Percentiles rank a stretch among this genome's conserved stretches.
Conservation (phyloP, 2,329 filamentous ascomycete genomes). For the Coniochaeta hoffmannii region DNA sequence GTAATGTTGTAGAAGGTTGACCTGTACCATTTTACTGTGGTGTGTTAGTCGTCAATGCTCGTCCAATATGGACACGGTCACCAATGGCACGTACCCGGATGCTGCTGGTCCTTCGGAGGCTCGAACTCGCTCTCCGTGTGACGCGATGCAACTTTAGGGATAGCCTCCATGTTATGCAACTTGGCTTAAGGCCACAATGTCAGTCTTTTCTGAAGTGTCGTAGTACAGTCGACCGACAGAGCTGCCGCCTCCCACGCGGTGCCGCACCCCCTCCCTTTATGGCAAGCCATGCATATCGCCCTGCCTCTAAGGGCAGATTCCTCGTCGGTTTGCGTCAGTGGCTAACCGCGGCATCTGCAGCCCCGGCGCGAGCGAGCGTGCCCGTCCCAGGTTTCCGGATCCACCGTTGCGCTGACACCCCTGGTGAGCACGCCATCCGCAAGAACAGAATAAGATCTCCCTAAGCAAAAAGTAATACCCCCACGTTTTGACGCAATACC, state of each 20-base stretch:
- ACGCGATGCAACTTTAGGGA: background rate
- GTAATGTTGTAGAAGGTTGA: conserved; percentile 68
- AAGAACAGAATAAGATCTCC: too few relatives aligned
- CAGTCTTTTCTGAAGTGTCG: background rate
- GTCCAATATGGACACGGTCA: background rate
- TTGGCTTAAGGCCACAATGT: background rate
- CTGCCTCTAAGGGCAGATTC: background rate
- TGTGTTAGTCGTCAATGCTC: background rate
- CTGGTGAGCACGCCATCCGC: background rate
- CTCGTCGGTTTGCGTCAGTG: background rate
- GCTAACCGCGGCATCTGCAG: background rate
- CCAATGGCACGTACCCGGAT: conserved; percentile 4
- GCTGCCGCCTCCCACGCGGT: background rate
- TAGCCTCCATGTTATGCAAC: background rate
- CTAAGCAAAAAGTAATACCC: background rate
- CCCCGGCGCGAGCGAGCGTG: background rate
- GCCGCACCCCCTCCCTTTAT: background rate
- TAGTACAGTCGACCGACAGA: background rate
- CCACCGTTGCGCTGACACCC: background rate
- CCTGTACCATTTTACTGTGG: conserved; percentile 46
- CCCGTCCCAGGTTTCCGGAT: background rate
- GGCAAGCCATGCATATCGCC: background rate
- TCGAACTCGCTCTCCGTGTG: conserved; percentile 4
- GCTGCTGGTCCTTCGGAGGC: conserved; percentile 9
- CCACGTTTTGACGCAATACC: background rate